These are phyloP conservation scores for Pleurozium schreberi DNA, from an alignment of 225 moss, liverwort and hornwort genomes.

Conservation along the genomic window DNA sequence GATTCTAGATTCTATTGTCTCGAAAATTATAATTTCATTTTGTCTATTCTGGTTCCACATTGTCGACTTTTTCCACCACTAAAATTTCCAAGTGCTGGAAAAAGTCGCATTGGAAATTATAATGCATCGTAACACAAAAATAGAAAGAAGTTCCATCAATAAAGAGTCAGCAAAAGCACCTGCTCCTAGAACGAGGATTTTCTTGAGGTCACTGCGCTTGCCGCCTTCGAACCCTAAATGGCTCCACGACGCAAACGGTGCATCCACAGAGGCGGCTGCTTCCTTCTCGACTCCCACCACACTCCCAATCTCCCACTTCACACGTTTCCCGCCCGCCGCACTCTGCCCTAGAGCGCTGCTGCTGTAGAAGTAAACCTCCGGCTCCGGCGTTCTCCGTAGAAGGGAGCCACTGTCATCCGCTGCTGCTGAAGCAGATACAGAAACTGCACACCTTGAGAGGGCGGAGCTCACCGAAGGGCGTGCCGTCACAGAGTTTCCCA, in stretches of 20 bases:
- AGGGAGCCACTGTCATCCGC: not conserved
- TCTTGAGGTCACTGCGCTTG: slow-evolving; percentile 86
- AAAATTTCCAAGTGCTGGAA: not conserved
- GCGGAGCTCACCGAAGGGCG: not conserved
- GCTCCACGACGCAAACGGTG: slow-evolving; percentile 43
- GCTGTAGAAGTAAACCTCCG: slow-evolving; percentile 31
- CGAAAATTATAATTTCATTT: too few species aligned
- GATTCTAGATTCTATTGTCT: not conserved
- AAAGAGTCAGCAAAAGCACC: not conserved
- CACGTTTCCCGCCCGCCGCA: slow-evolving; percentile 23
- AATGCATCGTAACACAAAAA: not conserved
- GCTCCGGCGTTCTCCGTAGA: not conserved
- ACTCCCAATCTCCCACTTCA: slow-evolving; percentile 62
- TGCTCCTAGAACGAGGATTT: slow-evolving; percentile 82
- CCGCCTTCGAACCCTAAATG: slow-evolving; percentile 52
- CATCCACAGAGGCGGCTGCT: not conserved
- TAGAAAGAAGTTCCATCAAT: not conserved
- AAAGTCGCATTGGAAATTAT: not conserved
- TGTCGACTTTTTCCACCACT: not conserved
- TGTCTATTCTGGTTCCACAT: not conserved
- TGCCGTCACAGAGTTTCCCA: not conserved
- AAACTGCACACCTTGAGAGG: not conserved
- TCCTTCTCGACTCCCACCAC: slow-evolving; percentile 64
- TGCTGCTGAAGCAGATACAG: not conserved
- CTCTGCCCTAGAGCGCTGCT: slow-evolving; percentile 17